A percentile compares a stretch with the other conserved stretches of the same genome.
Evolutionary conservation across 805 yeast genomes (phyloP).

Genomic region (Vanderwaltozyma verrucispora): DNA sequence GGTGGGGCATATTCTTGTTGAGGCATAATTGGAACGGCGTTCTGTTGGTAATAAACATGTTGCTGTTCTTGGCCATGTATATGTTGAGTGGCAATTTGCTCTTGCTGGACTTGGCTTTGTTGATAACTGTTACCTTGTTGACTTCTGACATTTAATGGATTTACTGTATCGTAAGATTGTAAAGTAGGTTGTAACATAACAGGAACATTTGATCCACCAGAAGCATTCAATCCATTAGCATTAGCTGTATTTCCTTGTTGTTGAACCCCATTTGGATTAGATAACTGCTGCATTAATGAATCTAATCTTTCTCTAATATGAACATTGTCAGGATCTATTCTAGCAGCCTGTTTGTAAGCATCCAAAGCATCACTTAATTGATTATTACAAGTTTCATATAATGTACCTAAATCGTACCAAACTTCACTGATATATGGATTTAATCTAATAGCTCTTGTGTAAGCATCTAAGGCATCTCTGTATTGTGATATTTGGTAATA

Average conservation of each 20-base stretch:
- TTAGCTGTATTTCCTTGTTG: slow-evolving; percentile 15
- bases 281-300: slow-evolving; percentile 51
- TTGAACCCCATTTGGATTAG: slow-evolving; percentile 11
- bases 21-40: background rate
- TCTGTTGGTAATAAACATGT: background rate
- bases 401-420: slow-evolving; percentile 96
- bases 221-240: slow-evolving; percentile 6
- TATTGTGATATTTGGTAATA: slow-evolving; percentile 95
- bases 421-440: slow-evolving; percentile 96
- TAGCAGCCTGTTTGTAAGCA: slow-evolving; percentile 93
- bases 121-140: background rate
- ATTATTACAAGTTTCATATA: slow-evolving; percentile 94
- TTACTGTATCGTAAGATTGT: slow-evolving; percentile 21
- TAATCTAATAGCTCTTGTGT: slow-evolving; percentile 89
- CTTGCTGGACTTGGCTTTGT: slow-evolving; percentile 11
- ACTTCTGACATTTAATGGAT: slow-evolving; percentile 24
- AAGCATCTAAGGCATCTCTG: slow-evolving; percentile 94
- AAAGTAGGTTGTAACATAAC: slow-evolving; percentile 26
- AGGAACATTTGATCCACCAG: slow-evolving; percentile 10
- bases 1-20: slow-evolving; percentile 3
- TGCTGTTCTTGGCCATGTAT: background rate
- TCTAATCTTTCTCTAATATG: slow-evolving; percentile 90
- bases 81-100: slow-evolving; percentile 3
- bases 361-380: slow-evolving; percentile 92
- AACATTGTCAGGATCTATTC: slow-evolving; percentile 87